A percentile compares a stretch with the other conserved stretches of the same genome.
Conservation (phyloP, 2,329 filamentous ascomycete species). For the Penicillium crustosum region DNA sequence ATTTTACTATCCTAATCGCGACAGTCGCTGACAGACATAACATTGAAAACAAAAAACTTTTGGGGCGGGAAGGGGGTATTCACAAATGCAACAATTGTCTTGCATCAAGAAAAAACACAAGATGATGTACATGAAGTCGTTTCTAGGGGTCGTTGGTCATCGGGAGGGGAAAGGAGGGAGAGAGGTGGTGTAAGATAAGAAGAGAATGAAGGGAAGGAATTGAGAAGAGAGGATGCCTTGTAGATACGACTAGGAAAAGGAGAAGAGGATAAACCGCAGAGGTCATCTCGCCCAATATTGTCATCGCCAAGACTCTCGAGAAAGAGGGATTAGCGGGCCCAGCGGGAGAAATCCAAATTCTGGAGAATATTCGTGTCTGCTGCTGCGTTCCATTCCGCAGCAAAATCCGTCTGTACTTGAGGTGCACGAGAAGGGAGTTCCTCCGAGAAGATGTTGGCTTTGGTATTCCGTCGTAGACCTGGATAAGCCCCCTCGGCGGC, state of each 20-base stretch:
- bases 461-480: constrained; percentile 39
- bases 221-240: neutral
- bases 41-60: constrained; percentile 22
- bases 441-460: constrained; percentile 40
- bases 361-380: constrained; percentile 41
- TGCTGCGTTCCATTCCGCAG: constrained; percentile 39
- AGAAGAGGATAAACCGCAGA: neutral
- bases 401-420: constrained; percentile 36
- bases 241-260: neutral
- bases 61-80: constrained; percentile 30
- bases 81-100: constrained; percentile 26
- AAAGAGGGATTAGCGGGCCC: constrained; percentile 34
- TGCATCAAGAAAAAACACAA: constrained; percentile 23
- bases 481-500: constrained; percentile 34
- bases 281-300: neutral
- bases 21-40: constrained; percentile 6
- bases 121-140: constrained; percentile 31
- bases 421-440: constrained; percentile 33
- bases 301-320: neutral
- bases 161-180: neutral
- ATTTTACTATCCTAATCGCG: constrained; percentile 6
- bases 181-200: neutral
- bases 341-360: constrained; percentile 46
- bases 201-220: neutral
- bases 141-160: constrained; percentile 16